phyloP scores from a whole-genome alignment of 352 stramenopile genomes.

The Globisporangium echinulatum region DNA sequence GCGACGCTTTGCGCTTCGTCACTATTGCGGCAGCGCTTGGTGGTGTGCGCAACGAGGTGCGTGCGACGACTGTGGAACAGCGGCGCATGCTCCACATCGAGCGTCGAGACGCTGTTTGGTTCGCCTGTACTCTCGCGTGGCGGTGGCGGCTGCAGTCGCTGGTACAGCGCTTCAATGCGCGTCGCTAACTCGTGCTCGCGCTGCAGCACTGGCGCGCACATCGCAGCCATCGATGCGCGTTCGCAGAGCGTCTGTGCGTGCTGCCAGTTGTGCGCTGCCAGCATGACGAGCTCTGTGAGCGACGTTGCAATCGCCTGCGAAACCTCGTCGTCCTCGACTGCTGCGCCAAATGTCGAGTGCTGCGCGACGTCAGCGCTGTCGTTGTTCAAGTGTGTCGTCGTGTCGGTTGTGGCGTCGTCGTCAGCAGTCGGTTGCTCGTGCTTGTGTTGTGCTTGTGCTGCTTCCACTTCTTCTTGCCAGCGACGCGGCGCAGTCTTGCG shows the following conservation, averaged over 20 bases:
- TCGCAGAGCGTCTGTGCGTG: slow-evolving; percentile 54
- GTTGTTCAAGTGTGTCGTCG: slow-evolving; percentile 10
- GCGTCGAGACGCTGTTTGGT: slow-evolving; percentile 6
- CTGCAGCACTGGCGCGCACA: slow-evolving; percentile 45
- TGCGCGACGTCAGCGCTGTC: slow-evolving; percentile 10
- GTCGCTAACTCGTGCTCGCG: slow-evolving; percentile 28
- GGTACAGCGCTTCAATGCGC: slow-evolving; percentile 56
- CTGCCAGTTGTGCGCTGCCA: slow-evolving; percentile 72
- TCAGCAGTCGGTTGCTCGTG: slow-evolving; percentile 7
- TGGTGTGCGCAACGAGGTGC: slow-evolving; percentile 52
- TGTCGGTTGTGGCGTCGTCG: background rate
- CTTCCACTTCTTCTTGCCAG: slow-evolving; percentile 36
- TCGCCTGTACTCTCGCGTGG: slow-evolving; percentile 1
- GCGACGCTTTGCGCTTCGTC: slow-evolving; percentile 27
- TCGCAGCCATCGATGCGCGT: slow-evolving; percentile 38
- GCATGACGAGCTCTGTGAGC: slow-evolving; percentile 38
- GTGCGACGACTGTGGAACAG: slow-evolving; percentile 28
- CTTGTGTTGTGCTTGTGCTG: slow-evolving; percentile 16
- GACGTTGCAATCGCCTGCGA: slow-evolving; percentile 43
- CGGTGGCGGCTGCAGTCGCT: slow-evolving; percentile 38
- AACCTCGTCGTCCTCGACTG: slow-evolving; percentile 76
- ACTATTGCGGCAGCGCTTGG: slow-evolving; percentile 14
- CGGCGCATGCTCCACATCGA: slow-evolving; percentile 8
- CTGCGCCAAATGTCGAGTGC: slow-evolving; percentile 40
- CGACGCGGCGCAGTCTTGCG: slow-evolving; percentile 20